phyloP scores from a whole-genome alignment of 805 yeast genomes.

The Hanseniaspora vineae region DNA sequence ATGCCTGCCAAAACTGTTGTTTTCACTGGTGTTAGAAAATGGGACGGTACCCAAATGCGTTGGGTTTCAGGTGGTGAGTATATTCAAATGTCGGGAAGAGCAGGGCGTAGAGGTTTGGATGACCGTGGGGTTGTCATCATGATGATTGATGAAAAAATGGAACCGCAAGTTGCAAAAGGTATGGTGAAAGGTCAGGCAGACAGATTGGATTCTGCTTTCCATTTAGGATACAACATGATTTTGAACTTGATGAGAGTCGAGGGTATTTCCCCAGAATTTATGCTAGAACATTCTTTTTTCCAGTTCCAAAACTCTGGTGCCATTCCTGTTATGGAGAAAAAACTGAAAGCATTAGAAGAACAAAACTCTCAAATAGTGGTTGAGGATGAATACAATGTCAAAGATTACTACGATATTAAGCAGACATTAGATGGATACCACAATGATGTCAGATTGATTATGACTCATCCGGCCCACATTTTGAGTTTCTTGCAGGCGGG shows the following conservation, averaged over 20 bases:
- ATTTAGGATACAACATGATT: slow-evolving; percentile 94
- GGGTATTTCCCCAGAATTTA: slow-evolving; percentile 95
- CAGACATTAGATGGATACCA: slow-evolving; percentile 59
- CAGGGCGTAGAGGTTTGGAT: slow-evolving; percentile 98
- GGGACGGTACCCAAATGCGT: slow-evolving; percentile 96
- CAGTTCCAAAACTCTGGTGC: slow-evolving; percentile 91
- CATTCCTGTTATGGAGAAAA: slow-evolving; percentile 71
- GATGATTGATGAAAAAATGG: slow-evolving; percentile 99
- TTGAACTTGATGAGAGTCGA: slow-evolving; percentile 92
- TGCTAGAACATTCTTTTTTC: slow-evolving; percentile 87
- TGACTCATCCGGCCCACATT: slow-evolving; percentile 83
- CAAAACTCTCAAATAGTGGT: slow-evolving; percentile 36
- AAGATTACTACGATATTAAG: slow-evolving; percentile 72
- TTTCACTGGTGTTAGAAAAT: slow-evolving; percentile 91
- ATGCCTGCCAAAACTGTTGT: slow-evolving; percentile 99
- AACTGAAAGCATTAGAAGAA: slow-evolving; percentile 40
- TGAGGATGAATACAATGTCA: slow-evolving; percentile 62
- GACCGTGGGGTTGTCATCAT: slow-evolving; percentile 98
- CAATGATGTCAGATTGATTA: slow-evolving; percentile 63
- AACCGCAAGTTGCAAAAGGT: slow-evolving; percentile 97
- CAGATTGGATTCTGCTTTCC: slow-evolving; percentile 93
- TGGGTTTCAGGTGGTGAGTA: slow-evolving; percentile 99
- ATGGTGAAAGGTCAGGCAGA: slow-evolving; percentile 99
- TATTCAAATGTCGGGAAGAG: slow-evolving; percentile 99
- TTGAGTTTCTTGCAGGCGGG: slow-evolving; percentile 83